These are phyloP conservation scores for Umbellularia californica DNA, from an alignment of 164 flowering plant species.

Conservation along the genomic window DNA sequence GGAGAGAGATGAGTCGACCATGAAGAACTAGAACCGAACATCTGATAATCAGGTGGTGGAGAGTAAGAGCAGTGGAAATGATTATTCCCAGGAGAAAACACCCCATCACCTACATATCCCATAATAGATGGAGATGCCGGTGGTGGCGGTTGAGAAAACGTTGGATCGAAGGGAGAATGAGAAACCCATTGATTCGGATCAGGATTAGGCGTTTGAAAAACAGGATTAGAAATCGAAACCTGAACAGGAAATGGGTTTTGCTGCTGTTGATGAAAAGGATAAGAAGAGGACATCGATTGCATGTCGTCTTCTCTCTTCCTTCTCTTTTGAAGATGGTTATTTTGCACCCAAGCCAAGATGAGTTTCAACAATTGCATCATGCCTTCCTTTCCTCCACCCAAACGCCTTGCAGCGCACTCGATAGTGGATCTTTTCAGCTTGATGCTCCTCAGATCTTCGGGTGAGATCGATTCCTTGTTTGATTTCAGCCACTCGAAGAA, in stretches of 20 bases:
- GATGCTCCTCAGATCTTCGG: slow-evolving; percentile 82
- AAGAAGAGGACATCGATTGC: background rate
- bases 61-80: background rate
- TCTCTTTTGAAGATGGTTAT: slow-evolving; percentile 69
- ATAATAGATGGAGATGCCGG: slow-evolving; percentile 8
- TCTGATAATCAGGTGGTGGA: slow-evolving; percentile 24
- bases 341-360: slow-evolving; percentile 89
- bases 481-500: slow-evolving; percentile 91
- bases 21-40: slow-evolving; percentile 31
- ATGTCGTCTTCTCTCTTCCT: slow-evolving; percentile 15
- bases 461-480: slow-evolving; percentile 79
- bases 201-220: slow-evolving; percentile 6
- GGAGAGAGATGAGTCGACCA: slow-evolving; percentile 29
- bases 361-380: slow-evolving; percentile 77
- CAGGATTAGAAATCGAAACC: slow-evolving; percentile 13
- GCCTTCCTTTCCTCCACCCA: slow-evolving; percentile 83
- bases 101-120: slow-evolving; percentile 33
- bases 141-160: slow-evolving; percentile 10
- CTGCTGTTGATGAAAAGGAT: slow-evolving; percentile 6
- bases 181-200: slow-evolving; percentile 25
- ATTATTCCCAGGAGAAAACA: slow-evolving; percentile 4
- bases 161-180: slow-evolving; percentile 2
- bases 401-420: slow-evolving; percentile 66
- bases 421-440: slow-evolving; percentile 77
- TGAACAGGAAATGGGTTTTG: background rate